phyloP scores from a whole-genome alignment of 176 grass and related monocot genomes.

The Guadua angustifolia region DNA sequence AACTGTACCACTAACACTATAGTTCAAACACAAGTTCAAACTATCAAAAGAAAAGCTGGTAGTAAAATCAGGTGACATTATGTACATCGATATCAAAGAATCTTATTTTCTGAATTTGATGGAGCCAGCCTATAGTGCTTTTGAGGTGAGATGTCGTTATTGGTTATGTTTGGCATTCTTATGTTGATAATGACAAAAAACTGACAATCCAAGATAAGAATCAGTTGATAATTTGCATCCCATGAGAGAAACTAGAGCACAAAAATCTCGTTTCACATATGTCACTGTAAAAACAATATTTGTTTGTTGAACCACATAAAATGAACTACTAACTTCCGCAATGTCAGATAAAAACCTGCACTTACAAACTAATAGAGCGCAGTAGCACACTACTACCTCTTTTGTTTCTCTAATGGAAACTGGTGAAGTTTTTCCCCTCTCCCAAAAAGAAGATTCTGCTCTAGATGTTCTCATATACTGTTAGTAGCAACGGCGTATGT shows the following conservation, averaged over 20 bases:
- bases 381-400: no score
- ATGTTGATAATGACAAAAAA: neutral
- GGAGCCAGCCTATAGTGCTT: neutral
- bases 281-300: no score
- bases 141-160: neutral
- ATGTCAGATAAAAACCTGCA: no score
- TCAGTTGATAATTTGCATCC: slow-evolving; percentile 8
- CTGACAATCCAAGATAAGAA: neutral
- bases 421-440: neutral
- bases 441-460: neutral
- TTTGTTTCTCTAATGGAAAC: no score
- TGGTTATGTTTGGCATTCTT: neutral
- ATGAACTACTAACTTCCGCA: no score
- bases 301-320: no score
- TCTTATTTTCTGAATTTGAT: neutral
- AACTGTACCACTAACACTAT: neutral
- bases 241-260: neutral
- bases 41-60: neutral
- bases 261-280: no score
- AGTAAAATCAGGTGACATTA: neutral
- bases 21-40: no score
- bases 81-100: neutral
- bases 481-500: neutral
- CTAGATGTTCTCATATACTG: neutral
- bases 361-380: no score